Base-by-base conservation (phyloP, 1,284 basidiomycete species). In the Austroboletus olivaceoglutinosus region DNA sequence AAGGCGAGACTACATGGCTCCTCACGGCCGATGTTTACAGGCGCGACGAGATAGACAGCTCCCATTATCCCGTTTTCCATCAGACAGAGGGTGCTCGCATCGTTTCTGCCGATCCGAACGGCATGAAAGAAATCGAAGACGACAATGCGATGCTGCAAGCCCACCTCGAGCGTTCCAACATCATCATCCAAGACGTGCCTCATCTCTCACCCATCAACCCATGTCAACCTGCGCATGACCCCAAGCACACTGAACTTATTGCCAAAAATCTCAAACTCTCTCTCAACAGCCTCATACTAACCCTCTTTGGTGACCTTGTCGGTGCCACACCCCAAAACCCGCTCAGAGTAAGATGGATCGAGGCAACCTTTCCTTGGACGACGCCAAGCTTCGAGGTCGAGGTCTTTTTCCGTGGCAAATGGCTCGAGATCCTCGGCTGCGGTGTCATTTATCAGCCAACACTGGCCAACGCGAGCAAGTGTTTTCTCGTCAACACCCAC, bases 1-100 rank as follows among this genome's bases (percentile, higher is more conserved):
- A 76, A 33, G 91, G 91, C 5, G 76, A 88, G 59, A 82, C 89
- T 33, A 78, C 80, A 47, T 99, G 95, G 91, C 76, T 99, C 30
- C 78, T 99, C 44, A 91, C 94, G 2, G 95, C 97, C n/a, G 97
- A 99, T 74, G 97, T 99, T 42, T 99, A 98, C 72, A 77, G 97
- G 39, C 84, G 97, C 58, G 97, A 99, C 80, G 97, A 99, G 73
- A 99, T 99, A 58, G 97, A 99, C 73, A 81, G 84, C 19, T 91
- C 89, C 11, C 97, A 99, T 70, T 98, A 98, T 70, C 97, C 97
- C 18, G 90, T 98, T 40, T 99, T 99, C 70, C 97, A 99, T 72
- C 97, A 99, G 73, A 93, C 98, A 76, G 97, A 99, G 70, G 97
- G 96, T 29, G 93, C 95, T 19, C 78, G 85, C 39, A 84, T 98